phyloP scores from a whole-genome alignment of 495 filamentous ascomycete species.

The Aspergillus leporis region DNA sequence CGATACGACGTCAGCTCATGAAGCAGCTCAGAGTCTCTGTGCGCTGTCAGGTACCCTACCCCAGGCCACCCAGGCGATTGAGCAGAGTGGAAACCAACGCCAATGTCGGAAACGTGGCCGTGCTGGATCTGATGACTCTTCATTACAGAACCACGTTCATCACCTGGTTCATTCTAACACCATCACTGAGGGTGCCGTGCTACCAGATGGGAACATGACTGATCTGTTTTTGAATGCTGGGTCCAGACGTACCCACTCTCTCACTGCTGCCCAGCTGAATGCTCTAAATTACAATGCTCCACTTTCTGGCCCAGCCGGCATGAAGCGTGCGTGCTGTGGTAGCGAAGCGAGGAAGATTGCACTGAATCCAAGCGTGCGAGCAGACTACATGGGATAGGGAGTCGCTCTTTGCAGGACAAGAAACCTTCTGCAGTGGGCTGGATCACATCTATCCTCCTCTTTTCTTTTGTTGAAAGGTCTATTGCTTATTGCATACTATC shows the following conservation, averaged over 20 bases:
- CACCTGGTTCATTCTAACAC: slow-evolving; percentile 44
- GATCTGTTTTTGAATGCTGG: slow-evolving; percentile 39
- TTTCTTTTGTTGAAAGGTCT: slow-evolving; percentile 21
- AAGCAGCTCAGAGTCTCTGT: slow-evolving; percentile 69
- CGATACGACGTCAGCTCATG: slow-evolving; percentile 43
- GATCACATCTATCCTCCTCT: slow-evolving; percentile 9
- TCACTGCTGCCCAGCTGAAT: slow-evolving; percentile 17
- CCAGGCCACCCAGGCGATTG: slow-evolving; percentile 10
- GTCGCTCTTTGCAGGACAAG: slow-evolving; percentile 7
- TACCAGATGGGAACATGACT: slow-evolving; percentile 43
- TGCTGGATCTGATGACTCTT: slow-evolving; percentile 63
- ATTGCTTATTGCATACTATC: slow-evolving; percentile 23
- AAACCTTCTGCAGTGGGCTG: slow-evolving; percentile 15
- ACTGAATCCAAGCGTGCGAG: slow-evolving; percentile 38
- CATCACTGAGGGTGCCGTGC: slow-evolving; percentile 32
- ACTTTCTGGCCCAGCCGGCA: slow-evolving; percentile 43
- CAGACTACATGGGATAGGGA: slow-evolving; percentile 37
- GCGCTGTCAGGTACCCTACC: slow-evolving; percentile 53
- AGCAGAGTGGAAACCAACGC: slow-evolving; percentile 26
- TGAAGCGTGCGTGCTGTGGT: slow-evolving; percentile 51
- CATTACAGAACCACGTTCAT: slow-evolving; percentile 74
- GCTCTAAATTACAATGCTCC: slow-evolving; percentile 25
- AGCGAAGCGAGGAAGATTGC: slow-evolving; percentile 45
- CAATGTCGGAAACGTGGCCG: slow-evolving; percentile 67
- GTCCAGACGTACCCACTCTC: slow-evolving; percentile 8